Evolutionary conservation across 352 stramenopile genomes (phyloP), one percentile per base, ranked within the genome.

Genomic region (Globisporangium spinosum): DNA sequence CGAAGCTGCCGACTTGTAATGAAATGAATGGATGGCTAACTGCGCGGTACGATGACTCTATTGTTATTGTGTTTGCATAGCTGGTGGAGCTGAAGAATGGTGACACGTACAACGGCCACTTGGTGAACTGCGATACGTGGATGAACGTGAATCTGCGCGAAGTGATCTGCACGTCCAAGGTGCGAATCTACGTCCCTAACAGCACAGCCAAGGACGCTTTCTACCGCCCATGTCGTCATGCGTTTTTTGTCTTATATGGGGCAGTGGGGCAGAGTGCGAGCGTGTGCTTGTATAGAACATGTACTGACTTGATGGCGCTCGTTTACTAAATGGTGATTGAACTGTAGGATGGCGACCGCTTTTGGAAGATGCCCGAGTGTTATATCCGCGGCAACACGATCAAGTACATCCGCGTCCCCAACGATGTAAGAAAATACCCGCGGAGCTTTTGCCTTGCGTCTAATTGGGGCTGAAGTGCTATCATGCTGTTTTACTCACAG

Each of bases 111-210:
- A 99, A 99, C 74, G 97, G 98, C 29, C 89, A 97, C 60, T 84
- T 99, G 47, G 92, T 98, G 29, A 98, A 95, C 73, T 99, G 97
- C 63, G 97, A 99, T 77, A 97, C 93, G 13, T 99, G 94, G 89
- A 99, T 99, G 98, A 99, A 99, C 77, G 94, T 99, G 69, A 99
- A 99, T 73, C 78, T 99, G 35, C 85, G 89, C 17, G 97, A 99
- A 74, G 97, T 99, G n/a, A 99, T 99, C 77, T 98, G 97, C 70
- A 99, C 98, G 22, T 98, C 93, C 38, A 95, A 96, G 76, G 91
- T 96, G 71, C 54, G 56, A 34, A 25, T 53, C 13, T 15, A 25
- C 3, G 6, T 6, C 27, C 32, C 32, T 13, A 49, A 20, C 40
- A 49, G 15, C 40, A 13, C 38, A 20, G 32, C 3, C 35, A 17